Conservation (phyloP, 257 asterid genomes). For the Dorcoceras hygrometricum region DNA sequence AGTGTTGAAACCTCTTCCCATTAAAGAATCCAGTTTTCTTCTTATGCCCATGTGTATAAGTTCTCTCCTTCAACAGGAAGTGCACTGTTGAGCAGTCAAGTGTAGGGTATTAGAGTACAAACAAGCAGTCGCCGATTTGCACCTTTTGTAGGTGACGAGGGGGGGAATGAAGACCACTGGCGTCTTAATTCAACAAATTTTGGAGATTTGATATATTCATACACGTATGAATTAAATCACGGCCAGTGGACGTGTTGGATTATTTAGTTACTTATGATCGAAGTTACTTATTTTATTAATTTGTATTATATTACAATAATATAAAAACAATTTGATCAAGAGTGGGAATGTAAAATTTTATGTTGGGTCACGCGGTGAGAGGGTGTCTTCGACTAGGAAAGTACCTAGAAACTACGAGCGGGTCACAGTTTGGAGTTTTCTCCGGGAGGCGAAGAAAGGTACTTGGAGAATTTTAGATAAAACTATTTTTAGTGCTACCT, state of each 20-base stretch:
- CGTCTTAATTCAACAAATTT: background rate
- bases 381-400: too few relatives aligned
- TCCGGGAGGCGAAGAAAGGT: background rate
- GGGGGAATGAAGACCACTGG: background rate
- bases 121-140: conserved; percentile 37
- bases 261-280: conserved; percentile 32
- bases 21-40: conserved; percentile 61
- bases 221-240: background rate
- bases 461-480: too few relatives aligned
- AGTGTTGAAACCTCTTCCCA: conserved; percentile 45
- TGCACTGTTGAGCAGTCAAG: background rate
- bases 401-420: conserved; percentile 12
- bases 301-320: too few relatives aligned
- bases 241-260: conserved; percentile 31
- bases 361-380: conserved; percentile 29
- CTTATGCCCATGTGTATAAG: conserved; percentile 50
- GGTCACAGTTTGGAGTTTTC: background rate
- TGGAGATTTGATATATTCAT: background rate
- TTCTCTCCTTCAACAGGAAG: too few relatives aligned
- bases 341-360: background rate
- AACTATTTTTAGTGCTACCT: too few relatives aligned
- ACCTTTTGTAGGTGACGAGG: conserved; percentile 57
- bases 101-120: conserved; percentile 30
- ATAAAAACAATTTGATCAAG: background rate
- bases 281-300: conserved; percentile 24